phyloP scores from a whole-genome alignment of 2,329 filamentous ascomycete species.

The Escovopsis weberi region DNA sequence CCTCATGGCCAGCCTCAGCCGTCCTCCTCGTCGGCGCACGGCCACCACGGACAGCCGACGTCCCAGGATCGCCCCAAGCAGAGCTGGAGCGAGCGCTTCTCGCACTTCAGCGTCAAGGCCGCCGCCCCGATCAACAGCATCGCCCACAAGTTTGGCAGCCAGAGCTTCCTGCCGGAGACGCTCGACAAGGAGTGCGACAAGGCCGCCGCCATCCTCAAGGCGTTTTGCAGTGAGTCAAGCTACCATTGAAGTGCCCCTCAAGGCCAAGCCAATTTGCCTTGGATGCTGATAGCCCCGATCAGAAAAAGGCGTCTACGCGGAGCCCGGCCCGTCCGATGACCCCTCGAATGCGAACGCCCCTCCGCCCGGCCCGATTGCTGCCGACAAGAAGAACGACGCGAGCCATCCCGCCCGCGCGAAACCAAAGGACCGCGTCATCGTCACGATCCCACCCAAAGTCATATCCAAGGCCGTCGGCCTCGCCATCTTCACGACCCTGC shows the following conservation, averaged over 20 bases:
- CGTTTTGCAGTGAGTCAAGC: conserved; percentile 60
- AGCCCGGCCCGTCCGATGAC: conserved; percentile 14
- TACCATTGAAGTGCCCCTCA: background rate
- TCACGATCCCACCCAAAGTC: conserved; percentile 42
- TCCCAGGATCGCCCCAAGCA: conserved; percentile 1
- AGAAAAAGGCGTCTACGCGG: conserved; percentile 40
- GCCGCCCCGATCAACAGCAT: conserved; percentile 67
- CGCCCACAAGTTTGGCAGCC: conserved; percentile 66
- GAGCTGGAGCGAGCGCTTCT: conserved; percentile 17
- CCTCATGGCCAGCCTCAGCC: no score
- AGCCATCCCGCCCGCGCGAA: conserved; percentile 22
- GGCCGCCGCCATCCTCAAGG: conserved; percentile 67
- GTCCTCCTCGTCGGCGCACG: background rate
- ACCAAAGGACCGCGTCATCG: conserved; percentile 31
- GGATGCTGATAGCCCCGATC: conserved; percentile 3
- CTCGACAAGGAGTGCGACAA: conserved; percentile 87
- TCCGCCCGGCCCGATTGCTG: conserved; percentile 17
- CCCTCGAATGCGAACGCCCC: conserved; percentile 8
- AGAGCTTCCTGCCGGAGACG: conserved; percentile 75
- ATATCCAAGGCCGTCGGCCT: conserved; percentile 52
- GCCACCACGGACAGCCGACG: background rate
- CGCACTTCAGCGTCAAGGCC: conserved; percentile 25
- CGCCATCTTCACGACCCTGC: conserved; percentile 59
- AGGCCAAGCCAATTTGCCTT: background rate
- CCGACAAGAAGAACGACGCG: conserved; percentile 13